Evolutionary conservation across 2,329 filamentous ascomycete genomes (phyloP), one percentile per base, ranked within the genome.

Genomic region (Colletotrichum kahawae): DNA sequence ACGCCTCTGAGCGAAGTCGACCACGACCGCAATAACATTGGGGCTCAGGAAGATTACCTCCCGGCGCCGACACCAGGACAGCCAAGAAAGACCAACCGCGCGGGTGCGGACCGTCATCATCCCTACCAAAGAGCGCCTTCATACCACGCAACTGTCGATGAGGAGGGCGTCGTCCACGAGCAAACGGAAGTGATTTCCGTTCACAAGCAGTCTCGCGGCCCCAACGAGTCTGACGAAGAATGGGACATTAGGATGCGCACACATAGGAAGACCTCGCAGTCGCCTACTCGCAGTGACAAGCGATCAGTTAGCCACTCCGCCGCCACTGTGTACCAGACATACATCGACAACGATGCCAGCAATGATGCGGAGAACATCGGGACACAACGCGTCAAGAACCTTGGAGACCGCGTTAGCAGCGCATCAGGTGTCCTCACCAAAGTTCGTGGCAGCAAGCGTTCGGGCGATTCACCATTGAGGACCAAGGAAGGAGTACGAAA

Each of bases 41-140:
- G 91, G 65, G 90, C 92, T n/a, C 91, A 95, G 81, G 95, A 98
- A 78, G 96, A 98, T 82, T 97, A 97, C 79, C 90, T 99, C 7
- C 97, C 97, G 4, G 96, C 96, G 1, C 97, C 97, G 4, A 99
- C 97, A 6, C 97, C 97, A 1, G 97, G 97, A 4, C 97, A 99
- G 83, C 97, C 97, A 33, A 92, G 97, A 77, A 98, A 99, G 88
- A 94, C 94, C 18, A 93, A 93, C 78, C 92, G 95, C 71, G 90
- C 92, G 75, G 95, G 96, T 79, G 90, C 92, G 75, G 95, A 96
- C 79, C 92, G 93, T 31, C 93, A 95, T 79, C 91, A 96, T 82
- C 92, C 93, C 13, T 94, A 96, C 83, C 86, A 92, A 67, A 90
- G 93, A 71, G 90, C 89, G 29, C 84, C 88, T 78, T 82, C 90